Conservation (phyloP, 2,329 filamentous ascomycete species). For the Emmonsiellopsis sp. region DNA sequence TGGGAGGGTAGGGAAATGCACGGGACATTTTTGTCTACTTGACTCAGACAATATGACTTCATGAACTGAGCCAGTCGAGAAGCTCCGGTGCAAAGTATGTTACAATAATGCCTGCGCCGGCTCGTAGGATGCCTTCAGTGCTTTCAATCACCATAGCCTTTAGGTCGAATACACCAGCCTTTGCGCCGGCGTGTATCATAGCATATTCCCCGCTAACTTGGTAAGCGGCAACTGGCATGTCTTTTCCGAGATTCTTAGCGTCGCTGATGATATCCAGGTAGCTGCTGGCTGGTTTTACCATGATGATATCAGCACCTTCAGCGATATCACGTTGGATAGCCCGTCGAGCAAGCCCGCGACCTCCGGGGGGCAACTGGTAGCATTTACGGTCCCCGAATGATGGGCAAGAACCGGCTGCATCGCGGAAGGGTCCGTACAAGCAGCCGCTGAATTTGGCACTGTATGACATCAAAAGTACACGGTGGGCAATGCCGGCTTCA, state of each 20-base stretch:
- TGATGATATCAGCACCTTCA: constrained; percentile 95
- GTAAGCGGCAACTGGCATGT: constrained; percentile 89
- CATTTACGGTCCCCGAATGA: constrained; percentile 91
- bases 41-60: background rate
- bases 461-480: constrained; percentile 91
- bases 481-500: constrained; percentile 85
- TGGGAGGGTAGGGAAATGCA: too few species aligned
- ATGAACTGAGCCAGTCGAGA: constrained; percentile 47
- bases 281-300: constrained; percentile 95
- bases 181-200: constrained; percentile 94
- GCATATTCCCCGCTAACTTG: constrained; percentile 96
- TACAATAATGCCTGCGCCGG: constrained; percentile 85
- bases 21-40: too few species aligned
- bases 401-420: constrained; percentile 83
- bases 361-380: constrained; percentile 92
- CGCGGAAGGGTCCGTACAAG: constrained; percentile 92
- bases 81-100: constrained; percentile 88
- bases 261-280: constrained; percentile 98
- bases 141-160: constrained; percentile 92
- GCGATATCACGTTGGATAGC: constrained; percentile 83
- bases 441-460: constrained; percentile 96
- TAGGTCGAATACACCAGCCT: constrained; percentile 91
- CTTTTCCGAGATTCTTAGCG: constrained; percentile 84
- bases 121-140: constrained; percentile 84
- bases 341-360: constrained; percentile 79